Conservation (phyloP, 805 yeast genomes). For the Starmerella lactis-condensi region DNA sequence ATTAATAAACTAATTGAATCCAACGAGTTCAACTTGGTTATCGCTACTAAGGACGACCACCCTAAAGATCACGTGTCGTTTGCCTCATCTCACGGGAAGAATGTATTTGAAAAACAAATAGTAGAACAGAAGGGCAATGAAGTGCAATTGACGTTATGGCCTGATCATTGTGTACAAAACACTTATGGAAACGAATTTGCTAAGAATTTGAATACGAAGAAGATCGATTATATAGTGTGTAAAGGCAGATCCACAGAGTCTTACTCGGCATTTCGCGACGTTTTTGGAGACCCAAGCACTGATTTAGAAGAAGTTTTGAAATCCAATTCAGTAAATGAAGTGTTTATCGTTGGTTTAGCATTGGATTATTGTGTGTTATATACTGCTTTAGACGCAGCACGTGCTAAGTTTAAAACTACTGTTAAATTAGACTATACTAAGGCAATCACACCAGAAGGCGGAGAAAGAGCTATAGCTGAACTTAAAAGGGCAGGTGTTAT, state of each 20-base stretch:
- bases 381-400: conserved; percentile 53
- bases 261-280: conserved; percentile 72
- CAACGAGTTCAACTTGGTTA: conserved; percentile 38
- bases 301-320: conserved; percentile 36
- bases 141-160: conserved; percentile 47
- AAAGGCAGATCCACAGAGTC: conserved; percentile 75
- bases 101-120: conserved; percentile 31
- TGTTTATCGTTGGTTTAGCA: conserved; percentile 66
- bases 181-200: conserved; percentile 51
- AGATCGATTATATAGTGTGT: conserved; percentile 31
- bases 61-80: conserved; percentile 63
- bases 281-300: conserved; percentile 55
- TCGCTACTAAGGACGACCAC: conserved; percentile 81
- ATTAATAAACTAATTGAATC: conserved; percentile 32
- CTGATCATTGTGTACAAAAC: conserved; percentile 71
- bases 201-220: conserved; percentile 26
- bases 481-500: conserved; percentile 9
- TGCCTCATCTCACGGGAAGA: conserved; percentile 42
- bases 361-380: conserved; percentile 70
- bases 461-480: conserved; percentile 8
- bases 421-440: conserved; percentile 41
- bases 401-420: conserved; percentile 41
- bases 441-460: conserved; percentile 27
- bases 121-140: conserved; percentile 23
- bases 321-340: conserved; percentile 34